Conservation (phyloP, 306 rosid genomes). For the Argentina anserina region DNA sequence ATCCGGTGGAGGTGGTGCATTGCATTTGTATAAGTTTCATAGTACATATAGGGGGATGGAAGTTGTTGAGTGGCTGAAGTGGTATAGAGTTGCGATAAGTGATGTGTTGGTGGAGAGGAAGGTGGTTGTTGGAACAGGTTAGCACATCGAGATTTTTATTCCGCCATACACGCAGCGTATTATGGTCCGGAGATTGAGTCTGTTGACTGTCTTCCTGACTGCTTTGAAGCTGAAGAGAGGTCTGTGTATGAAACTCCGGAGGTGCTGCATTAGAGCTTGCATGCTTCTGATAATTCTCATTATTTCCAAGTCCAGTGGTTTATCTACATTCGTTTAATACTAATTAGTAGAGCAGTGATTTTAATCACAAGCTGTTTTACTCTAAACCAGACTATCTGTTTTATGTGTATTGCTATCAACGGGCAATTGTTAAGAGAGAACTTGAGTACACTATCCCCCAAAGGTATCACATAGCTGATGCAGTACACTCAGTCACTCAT, state of each 20-base stretch:
- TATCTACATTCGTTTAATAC: too few species aligned
- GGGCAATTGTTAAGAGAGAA: neutral
- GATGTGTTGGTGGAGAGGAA: conserved; percentile 67
- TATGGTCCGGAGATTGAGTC: conserved; percentile 82
- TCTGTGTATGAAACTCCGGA: conserved; percentile 79
- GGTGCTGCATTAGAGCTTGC: conserved; percentile 63
- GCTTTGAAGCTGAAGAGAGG: conserved; percentile 99
- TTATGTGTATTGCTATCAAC: neutral
- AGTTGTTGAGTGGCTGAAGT: conserved; percentile 92
- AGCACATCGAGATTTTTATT: conserved; percentile 92
- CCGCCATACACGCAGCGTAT: conserved; percentile 78
- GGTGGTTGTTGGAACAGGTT: conserved; percentile 68
- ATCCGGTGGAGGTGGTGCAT: conserved; percentile 34
- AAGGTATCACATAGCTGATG: neutral
- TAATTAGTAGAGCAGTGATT: neutral
- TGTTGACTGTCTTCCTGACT: conserved; percentile 72
- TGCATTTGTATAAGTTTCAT: conserved; percentile 43
- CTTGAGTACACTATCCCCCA: neutral
- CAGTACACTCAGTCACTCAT: conserved; percentile 32
- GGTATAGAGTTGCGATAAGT: conserved; percentile 67
- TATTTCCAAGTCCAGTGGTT: neutral
- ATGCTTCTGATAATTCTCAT: neutral
- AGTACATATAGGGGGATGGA: conserved; percentile 60
- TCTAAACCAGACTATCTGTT: too few species aligned
- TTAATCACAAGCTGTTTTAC: conserved; percentile 9